Evolutionary conservation across 1,139 yeast species (phyloP).

Genomic region (Zygotorulaspora mrakii): DNA sequence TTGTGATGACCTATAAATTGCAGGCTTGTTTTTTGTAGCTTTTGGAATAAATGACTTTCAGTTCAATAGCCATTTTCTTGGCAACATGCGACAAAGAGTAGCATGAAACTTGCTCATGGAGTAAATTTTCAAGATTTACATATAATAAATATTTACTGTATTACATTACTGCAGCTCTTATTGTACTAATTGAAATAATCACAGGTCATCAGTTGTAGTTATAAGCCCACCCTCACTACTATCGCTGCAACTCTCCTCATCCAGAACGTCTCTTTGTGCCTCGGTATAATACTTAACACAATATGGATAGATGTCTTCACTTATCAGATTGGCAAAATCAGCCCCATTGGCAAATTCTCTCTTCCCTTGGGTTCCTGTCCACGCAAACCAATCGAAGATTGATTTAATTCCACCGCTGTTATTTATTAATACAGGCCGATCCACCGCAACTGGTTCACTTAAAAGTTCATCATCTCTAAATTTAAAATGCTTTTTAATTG

Average conservation of each 20-base stretch:
- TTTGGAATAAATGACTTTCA: neutral
- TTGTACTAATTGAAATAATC: too few species aligned
- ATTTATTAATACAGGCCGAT: slow-evolving; percentile 60
- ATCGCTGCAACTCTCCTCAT: slow-evolving; percentile 53
- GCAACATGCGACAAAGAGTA: neutral
- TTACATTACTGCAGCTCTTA: neutral
- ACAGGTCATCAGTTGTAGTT: too few species aligned
- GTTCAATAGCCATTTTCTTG: neutral
- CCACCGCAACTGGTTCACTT: slow-evolving; percentile 48
- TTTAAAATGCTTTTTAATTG: slow-evolving; percentile 44
- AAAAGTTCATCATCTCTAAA: slow-evolving; percentile 51
- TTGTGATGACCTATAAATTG: neutral
- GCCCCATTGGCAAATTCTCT: slow-evolving; percentile 72
- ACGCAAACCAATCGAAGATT: slow-evolving; percentile 66
- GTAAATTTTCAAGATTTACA: too few species aligned
- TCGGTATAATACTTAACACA: slow-evolving; percentile 70
- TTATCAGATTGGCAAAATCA: slow-evolving; percentile 58
- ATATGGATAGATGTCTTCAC: slow-evolving; percentile 66
- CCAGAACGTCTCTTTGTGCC: slow-evolving; percentile 54
- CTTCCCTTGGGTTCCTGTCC: slow-evolving; percentile 73
- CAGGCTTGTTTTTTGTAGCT: neutral
- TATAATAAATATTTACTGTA: slow-evolving; percentile 1
- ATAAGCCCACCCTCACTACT: slow-evolving; percentile 34
- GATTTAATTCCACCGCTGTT: slow-evolving; percentile 67
- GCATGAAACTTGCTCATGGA: too few species aligned